Conservation (phyloP, 2,329 filamentous ascomycete genomes). For the Fusarium marasasianum region DNA sequence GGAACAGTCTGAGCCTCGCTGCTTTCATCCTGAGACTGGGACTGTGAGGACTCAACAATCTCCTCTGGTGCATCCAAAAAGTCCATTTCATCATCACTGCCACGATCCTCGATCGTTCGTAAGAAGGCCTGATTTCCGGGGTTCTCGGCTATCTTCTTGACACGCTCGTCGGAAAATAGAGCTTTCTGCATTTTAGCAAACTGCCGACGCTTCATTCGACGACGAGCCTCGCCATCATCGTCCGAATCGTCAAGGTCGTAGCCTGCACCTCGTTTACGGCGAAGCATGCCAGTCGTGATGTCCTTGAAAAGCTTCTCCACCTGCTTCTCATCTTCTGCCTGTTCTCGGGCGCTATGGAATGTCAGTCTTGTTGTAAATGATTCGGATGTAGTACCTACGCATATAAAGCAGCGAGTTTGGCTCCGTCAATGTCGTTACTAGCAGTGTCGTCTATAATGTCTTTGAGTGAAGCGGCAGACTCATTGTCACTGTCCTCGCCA, state of each 20-base stretch:
- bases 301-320: constrained; percentile 93
- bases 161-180: constrained; percentile 85
- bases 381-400: constrained; percentile 71
- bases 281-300: constrained; percentile 86
- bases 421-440: constrained; percentile 79
- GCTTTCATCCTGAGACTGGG: constrained; percentile 45
- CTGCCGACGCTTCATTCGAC: constrained; percentile 84
- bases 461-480: constrained; percentile 74
- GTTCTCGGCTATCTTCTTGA: constrained; percentile 89
- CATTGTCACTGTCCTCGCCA: constrained; percentile 85
- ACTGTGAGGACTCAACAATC: constrained; percentile 47
- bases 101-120: constrained; percentile 85
- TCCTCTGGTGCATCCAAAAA: constrained; percentile 67
- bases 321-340: constrained; percentile 83
- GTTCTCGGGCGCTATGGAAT: constrained; percentile 74
- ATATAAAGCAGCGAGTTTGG: constrained; percentile 84
- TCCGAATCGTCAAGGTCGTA: constrained; percentile 91
- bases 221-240: constrained; percentile 80
- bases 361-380: constrained; percentile 17
- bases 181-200: constrained; percentile 93
- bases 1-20: constrained; percentile 52
- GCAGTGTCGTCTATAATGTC: constrained; percentile 92
- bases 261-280: constrained; percentile 83
- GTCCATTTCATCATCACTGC: constrained; percentile 78
- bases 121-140: constrained; percentile 92